Base-by-base conservation (phyloP, 441 rosid species). In the Brassica hybrid region DNA sequence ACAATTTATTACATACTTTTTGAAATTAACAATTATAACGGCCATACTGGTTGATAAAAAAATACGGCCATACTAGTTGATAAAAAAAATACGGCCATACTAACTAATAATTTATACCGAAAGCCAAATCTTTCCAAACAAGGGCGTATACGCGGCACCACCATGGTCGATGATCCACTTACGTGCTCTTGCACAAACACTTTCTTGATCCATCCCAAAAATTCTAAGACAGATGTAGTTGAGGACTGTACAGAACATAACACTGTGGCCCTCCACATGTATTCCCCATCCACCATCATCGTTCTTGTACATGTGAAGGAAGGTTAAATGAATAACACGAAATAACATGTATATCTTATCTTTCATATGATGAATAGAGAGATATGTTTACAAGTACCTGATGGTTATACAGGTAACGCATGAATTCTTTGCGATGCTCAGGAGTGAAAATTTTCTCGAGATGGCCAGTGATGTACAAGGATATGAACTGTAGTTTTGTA, bases 201-300 rank as follows among this genome's bases (percentile, higher is more conserved):
- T n/a, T 50, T 14, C 56, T 14, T 50, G 18, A 50, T n/a, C 56
- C 56, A 50, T 50, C 56, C 18, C 56, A n/a, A 50, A 50, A n/a
- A 50, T 50, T 14, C 56, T n/a, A 5, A 50, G 18, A 14, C 56
- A n/a, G 56, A n/a, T 6, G 18, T 50, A n/a, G 14, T n/a, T 50
- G 56, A 50, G 18, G 18, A 50, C 56, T 50, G 56, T 50, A 50
- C 56, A 50, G 56, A 50, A 50, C 56, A 50, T 50, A 50, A 14
- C 18, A 14, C 56, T 50, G 8, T 14, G 56, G 56, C 56, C 56
- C 18, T 50, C 56, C 56, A 50, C 56, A 14, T 50, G 56, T 14
- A 50, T 50, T 50, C 56, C 56, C 56, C 56, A 50, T 14, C 56
- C 56, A n/a, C 56, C 56, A 50, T 50, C 56, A 45, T 13, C 54